Percentiles rank a stretch among this genome's conserved stretches.
Conservation (phyloP, 768 basidiomycete species). For the Termitomyces sp. region DNA sequence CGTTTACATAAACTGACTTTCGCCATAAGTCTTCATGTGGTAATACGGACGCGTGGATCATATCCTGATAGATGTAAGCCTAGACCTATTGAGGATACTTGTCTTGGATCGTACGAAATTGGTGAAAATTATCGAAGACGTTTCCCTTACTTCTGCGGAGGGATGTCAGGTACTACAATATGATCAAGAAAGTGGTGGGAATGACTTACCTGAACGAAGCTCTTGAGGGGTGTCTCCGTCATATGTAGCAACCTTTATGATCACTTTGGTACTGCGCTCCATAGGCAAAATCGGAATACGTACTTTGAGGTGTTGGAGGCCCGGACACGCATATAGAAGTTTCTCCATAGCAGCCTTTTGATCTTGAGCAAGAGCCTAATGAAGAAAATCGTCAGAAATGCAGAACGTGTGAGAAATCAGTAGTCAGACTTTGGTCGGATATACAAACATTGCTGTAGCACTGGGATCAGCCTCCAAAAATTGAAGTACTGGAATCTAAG, state of each 20-base stretch:
- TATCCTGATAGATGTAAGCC: conserved; percentile 49
- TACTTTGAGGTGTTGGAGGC: conserved; percentile 59
- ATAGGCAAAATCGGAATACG: not conserved
- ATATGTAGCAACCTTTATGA: conserved; percentile 62
- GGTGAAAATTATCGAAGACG: conserved; percentile 78
- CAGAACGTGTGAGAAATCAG: not conserved
- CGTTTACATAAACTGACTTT: conserved; percentile 33
- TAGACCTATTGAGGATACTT: not conserved
- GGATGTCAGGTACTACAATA: not conserved
- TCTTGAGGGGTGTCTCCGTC: conserved; percentile 87
- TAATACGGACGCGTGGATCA: conserved; percentile 78
- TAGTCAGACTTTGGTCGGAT: conserved; percentile 72
- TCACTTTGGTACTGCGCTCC: not conserved
- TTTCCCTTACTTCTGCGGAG: conserved; percentile 58
- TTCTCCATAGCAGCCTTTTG: conserved; percentile 70
- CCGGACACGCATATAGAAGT: conserved; percentile 52
- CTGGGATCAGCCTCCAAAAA: conserved; percentile 56
- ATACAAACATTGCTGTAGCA: conserved; percentile 78
- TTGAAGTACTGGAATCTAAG: conserved; percentile 64
- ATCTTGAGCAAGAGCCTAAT: conserved; percentile 84
- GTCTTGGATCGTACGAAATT: conserved; percentile 62
- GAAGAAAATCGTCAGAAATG: not conserved
- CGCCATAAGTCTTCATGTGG: conserved; percentile 86
- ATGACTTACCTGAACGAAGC: conserved; percentile 44
- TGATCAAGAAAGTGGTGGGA: not conserved